A percentile compares a stretch with the other conserved stretches of the same genome.
These are phyloP conservation scores for Lipomyces yamanashiensis DNA, from an alignment of 805 yeast genomes.

Conservation along the genomic window DNA sequence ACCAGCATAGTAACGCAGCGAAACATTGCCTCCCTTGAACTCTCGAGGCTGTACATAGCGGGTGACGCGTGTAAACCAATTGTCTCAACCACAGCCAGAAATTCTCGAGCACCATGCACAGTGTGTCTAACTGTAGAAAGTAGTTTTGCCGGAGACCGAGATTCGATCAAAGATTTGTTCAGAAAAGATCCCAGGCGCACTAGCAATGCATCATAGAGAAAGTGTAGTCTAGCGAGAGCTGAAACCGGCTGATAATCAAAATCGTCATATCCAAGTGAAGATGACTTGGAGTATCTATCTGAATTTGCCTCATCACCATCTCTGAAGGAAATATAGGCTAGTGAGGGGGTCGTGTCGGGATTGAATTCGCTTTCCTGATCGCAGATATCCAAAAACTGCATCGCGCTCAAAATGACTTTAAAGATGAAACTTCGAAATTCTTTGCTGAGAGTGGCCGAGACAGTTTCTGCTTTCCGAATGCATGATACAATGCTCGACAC, in stretches of 20 bases:
- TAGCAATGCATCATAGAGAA: conserved; percentile 45
- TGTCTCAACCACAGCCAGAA: conserved; percentile 46
- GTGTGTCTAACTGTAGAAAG: conserved; percentile 47
- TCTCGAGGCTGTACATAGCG: conserved; percentile 42
- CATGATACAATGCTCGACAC: conserved; percentile 47
- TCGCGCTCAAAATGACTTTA: conserved; percentile 44
- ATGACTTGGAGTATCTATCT: not conserved
- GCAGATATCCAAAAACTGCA: conserved; percentile 43
- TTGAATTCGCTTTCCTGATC: conserved; percentile 31
- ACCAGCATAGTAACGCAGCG: conserved; percentile 45
- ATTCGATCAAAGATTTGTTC: conserved; percentile 38
- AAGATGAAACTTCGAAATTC: conserved; percentile 43
- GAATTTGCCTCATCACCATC: not conserved
- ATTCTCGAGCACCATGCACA: conserved; percentile 49
- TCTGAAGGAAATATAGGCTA: not conserved
- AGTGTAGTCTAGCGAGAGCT: conserved; percentile 45
- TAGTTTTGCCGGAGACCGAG: conserved; percentile 36
- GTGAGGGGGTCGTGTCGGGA: not conserved
- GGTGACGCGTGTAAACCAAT: conserved; percentile 40
- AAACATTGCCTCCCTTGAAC: conserved; percentile 44
- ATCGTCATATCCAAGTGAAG: conserved; percentile 1
- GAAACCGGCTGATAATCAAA: conserved; percentile 26
- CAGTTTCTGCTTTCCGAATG: conserved; percentile 45
- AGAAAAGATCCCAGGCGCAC: conserved; percentile 45
- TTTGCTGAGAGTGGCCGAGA: conserved; percentile 44